These are phyloP conservation scores for Thermomucor indicae-seudaticae DNA, from an alignment of 371 early-diverging fungal genomes.

Conservation along the genomic window DNA sequence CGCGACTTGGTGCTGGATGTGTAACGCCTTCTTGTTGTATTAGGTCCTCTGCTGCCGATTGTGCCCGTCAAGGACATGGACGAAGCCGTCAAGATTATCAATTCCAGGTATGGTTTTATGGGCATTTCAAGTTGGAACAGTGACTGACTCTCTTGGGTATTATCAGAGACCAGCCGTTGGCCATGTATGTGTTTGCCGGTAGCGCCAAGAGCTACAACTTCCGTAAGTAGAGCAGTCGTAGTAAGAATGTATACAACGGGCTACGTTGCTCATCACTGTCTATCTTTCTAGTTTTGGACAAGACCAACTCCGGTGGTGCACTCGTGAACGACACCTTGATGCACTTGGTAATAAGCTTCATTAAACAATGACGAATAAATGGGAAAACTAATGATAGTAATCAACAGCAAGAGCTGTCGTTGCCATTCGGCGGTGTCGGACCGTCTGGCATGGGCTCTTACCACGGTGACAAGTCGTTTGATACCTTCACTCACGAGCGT, in stretches of 20 bases:
- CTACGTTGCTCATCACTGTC: not conserved
- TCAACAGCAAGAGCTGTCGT: conserved; percentile 26
- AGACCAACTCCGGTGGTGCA: conserved; percentile 65
- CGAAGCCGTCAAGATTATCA: conserved; percentile 71
- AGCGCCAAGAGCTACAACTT: conserved; percentile 22
- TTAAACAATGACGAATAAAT: not conserved
- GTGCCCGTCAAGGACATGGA: conserved; percentile 69
- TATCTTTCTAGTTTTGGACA: conserved; percentile 21
- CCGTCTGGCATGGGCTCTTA: conserved; percentile 82
- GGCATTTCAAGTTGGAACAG: too few relatives aligned
- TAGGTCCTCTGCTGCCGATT: conserved; percentile 82
- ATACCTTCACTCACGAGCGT: conserved; percentile 68
- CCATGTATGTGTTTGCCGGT: conserved; percentile 61
- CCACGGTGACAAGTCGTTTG: conserved; percentile 76
- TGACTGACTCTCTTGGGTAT: too few relatives aligned
- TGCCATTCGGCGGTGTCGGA: conserved; percentile 90
- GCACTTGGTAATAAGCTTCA: conserved; percentile 21
- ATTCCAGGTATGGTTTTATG: conserved; percentile 66
- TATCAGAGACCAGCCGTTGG: conserved; percentile 62
- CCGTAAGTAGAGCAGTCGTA: conserved; percentile 16
- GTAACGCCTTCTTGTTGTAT: too few relatives aligned
- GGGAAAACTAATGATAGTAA: not conserved
- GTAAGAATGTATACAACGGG: not conserved
- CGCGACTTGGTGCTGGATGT: too few relatives aligned
- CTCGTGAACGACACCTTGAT: conserved; percentile 73